Conservation (phyloP, 257 asterid species). For the Solanum sitiens region DNA sequence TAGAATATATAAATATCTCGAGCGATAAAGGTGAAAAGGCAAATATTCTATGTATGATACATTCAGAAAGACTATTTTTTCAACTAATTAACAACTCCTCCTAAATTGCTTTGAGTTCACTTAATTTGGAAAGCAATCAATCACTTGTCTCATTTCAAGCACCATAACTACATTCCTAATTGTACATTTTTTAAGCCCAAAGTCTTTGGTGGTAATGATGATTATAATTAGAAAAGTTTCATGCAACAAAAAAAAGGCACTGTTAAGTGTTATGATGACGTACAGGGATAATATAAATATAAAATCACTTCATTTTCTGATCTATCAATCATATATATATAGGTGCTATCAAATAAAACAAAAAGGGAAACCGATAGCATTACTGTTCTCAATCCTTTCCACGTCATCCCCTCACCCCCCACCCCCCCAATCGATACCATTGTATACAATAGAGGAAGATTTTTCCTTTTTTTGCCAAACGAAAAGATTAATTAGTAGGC, state of each 20-base stretch:
- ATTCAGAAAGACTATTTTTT: background rate
- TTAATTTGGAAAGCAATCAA: background rate
- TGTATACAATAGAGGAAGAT: background rate
- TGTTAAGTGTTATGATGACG: background rate
- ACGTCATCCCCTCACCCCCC: background rate
- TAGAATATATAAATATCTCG: too few relatives aligned
- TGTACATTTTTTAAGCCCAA: background rate
- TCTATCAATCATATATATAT: constrained; percentile 15
- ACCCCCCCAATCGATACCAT: background rate
- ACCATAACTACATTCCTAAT: background rate
- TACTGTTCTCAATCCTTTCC: background rate
- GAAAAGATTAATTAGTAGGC: background rate
- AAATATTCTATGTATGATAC: background rate
- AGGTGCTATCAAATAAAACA: background rate
- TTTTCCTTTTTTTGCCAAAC: background rate
- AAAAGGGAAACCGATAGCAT: background rate
- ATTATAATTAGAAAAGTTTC: background rate
- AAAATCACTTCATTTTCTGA: constrained; percentile 21
- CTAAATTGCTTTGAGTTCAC: background rate
- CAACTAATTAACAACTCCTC: background rate
- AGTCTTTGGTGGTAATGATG: background rate
- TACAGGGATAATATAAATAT: constrained; percentile 3
- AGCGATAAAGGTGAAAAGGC: background rate
- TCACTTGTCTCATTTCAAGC: background rate
- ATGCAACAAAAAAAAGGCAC: background rate